Evolutionary conservation across 1,284 basidiomycete genomes (phyloP).

Genomic region (Ceratobasidium sp.): DNA sequence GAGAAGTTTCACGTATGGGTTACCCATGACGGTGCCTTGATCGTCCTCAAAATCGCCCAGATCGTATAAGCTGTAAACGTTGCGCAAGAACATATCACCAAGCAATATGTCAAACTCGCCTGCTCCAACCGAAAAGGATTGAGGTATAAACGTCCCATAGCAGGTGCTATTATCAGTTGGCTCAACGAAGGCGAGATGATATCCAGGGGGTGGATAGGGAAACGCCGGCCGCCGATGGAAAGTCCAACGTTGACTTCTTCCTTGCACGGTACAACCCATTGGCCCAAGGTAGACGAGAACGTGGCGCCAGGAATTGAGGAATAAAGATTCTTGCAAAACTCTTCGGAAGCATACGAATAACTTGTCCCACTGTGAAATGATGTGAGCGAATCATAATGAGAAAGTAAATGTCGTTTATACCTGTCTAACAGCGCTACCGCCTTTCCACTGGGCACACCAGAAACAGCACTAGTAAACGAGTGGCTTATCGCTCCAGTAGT

Average conservation of each 20-base stretch:
- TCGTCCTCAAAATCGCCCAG: constrained; percentile 78
- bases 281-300: constrained; percentile 34
- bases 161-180: constrained; percentile 52
- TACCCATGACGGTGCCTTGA: constrained; percentile 52
- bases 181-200: constrained; percentile 57
- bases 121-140: constrained; percentile 58
- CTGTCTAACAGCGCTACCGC: constrained; percentile 67
- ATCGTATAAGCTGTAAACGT: constrained; percentile 83
- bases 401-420: constrained; percentile 63
- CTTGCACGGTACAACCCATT: constrained; percentile 41
- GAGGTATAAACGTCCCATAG: constrained; percentile 66
- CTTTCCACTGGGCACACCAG: constrained; percentile 67
- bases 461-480: constrained; percentile 65
- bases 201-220: constrained; percentile 66
- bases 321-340: constrained; percentile 40
- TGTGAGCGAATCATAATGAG: constrained; percentile 51
- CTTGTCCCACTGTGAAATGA: constrained; percentile 26
- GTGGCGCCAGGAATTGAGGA: constrained; percentile 37
- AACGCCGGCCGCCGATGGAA: constrained; percentile 38
- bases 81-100: constrained; percentile 82
- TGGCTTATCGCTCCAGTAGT: constrained; percentile 50
- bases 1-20: constrained; percentile 74
- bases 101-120: constrained; percentile 74
- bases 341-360: constrained; percentile 40
- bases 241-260: constrained; percentile 40